Base-by-base conservation (phyloP, 768 basidiomycete species). In the Suillus plorans region DNA sequence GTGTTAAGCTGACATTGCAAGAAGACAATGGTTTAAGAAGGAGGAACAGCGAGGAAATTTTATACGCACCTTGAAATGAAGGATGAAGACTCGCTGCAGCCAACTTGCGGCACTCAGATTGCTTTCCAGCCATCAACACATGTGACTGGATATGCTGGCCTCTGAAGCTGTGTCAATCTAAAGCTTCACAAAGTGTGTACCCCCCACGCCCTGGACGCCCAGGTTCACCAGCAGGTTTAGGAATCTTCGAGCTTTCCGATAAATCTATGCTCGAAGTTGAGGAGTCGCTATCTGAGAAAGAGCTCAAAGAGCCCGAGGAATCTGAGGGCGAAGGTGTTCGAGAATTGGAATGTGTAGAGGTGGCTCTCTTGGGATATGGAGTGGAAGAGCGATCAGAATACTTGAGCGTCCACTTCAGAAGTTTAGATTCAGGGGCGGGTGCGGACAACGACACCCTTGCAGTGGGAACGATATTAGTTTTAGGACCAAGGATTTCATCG, bases 211-310 rank as follows among this genome's bases (percentile, higher is more conserved):
- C 68, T 22, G 72, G 71, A 13, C 61, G 53, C 18, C 72, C 72
- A 16, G 65, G 69, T 52, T 76, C 69, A 0, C 72, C 71, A 3
- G 18, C 20, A 5, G 73, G 74, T 42, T 76, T 76, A 39, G 71
- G 64, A 28, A 76, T 74, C 50, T 66, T 68, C 0, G 62, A 63
- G 18, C 49, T 62, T 22, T 69, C 69, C 36, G 60, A 65, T 7
- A 10, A 28, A 45, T 8, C 10, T 8, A 20, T 0, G 2, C 8
- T 42, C n/a, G 36, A 64, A 3, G 39, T 8, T 14, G 58, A 47
- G 20, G 60, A 62, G 2, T 67, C 63, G 0, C 2, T n/a, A 5
- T 63, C 58, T 31, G 61, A 64, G 5, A 45, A 45, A 45, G 44
- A 45, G n/a, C 10, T 9, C 14, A 25, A 28, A 6, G 52, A 44